Conservation (phyloP, 1,284 basidiomycete genomes). For the Acaromyces ingoldii region DNA sequence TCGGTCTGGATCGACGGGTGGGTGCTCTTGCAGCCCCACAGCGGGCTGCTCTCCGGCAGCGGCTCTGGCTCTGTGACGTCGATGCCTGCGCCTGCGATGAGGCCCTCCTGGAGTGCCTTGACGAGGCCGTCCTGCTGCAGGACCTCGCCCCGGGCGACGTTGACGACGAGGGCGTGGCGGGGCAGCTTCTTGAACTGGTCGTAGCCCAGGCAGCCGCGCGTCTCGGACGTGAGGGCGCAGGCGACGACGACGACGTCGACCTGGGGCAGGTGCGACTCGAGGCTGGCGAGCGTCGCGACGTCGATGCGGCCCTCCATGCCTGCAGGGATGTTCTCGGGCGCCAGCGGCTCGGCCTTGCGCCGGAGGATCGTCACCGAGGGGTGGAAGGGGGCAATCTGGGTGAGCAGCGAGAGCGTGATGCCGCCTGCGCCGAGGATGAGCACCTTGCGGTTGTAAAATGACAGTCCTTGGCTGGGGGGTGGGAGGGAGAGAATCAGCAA, state of each 20-base stretch:
- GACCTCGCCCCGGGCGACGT: conserved; percentile 57
- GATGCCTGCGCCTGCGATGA: conserved; percentile 84
- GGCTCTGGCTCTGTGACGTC: conserved; percentile 95
- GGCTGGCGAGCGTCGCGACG: conserved; percentile 4
- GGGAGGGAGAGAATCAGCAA: too few relatives aligned
- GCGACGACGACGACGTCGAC: conserved; percentile 23
- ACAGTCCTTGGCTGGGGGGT: not conserved
- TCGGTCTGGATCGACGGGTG: not conserved
- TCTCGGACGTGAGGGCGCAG: conserved; percentile 19
- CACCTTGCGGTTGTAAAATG: conserved; percentile 11
- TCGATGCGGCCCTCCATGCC: not conserved
- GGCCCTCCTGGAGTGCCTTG: conserved; percentile 66
- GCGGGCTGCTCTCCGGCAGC: conserved; percentile 8
- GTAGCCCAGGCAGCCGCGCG: conserved; percentile 12
- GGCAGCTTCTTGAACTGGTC: not conserved
- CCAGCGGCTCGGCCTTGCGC: conserved; percentile 1
- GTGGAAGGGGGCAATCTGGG: conserved; percentile 15
- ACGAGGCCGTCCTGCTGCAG: conserved; percentile 76
- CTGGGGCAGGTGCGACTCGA: not conserved
- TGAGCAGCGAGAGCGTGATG: conserved; percentile 10
- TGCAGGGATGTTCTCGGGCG: not conserved
- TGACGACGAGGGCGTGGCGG: conserved; percentile 18
- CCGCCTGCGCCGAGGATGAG: conserved; percentile 27
- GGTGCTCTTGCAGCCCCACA: conserved; percentile 7
- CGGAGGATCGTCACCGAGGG: conserved; percentile 13